Conservation (phyloP, 306 rosid genomes). For the Cicer arietinum region DNA sequence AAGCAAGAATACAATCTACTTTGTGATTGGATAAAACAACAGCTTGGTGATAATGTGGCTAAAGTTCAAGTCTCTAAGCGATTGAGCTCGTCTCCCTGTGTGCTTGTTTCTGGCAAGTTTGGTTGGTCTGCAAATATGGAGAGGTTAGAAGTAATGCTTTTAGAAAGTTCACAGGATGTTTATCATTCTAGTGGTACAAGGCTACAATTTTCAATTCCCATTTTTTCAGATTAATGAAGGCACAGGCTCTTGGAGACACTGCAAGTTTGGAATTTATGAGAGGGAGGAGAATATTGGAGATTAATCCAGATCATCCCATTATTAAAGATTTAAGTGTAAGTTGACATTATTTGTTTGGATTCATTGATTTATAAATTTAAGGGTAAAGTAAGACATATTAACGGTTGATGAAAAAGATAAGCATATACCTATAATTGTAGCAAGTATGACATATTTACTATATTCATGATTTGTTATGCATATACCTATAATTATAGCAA, state of each 20-base stretch:
- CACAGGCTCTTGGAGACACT: conserved; percentile 96
- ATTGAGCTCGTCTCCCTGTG: conserved; percentile 99
- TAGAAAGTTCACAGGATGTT: not conserved
- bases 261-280: conserved; percentile 97
- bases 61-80: conserved; percentile 96
- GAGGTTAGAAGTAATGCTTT: conserved; percentile 58
- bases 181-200: not conserved
- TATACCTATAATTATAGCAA: not conserved
- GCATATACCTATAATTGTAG: too few relatives aligned
- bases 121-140: conserved; percentile 99
- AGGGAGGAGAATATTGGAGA: conserved; percentile 96
- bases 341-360: conserved; percentile 5
- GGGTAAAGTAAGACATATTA: not conserved
- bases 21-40: conserved; percentile 98
- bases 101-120: conserved; percentile 98
- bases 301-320: conserved; percentile 93
- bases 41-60: conserved; percentile 93
- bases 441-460: not conserved
- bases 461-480: not conserved
- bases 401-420: not conserved
- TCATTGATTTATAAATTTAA: not conserved
- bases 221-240: conserved; percentile 90
- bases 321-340: conserved; percentile 86
- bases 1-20: conserved; percentile 84
- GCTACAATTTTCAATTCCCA: not conserved